Evolutionary conservation across 257 asterid genomes (phyloP).

Genomic region (Verbascum thapsus): DNA sequence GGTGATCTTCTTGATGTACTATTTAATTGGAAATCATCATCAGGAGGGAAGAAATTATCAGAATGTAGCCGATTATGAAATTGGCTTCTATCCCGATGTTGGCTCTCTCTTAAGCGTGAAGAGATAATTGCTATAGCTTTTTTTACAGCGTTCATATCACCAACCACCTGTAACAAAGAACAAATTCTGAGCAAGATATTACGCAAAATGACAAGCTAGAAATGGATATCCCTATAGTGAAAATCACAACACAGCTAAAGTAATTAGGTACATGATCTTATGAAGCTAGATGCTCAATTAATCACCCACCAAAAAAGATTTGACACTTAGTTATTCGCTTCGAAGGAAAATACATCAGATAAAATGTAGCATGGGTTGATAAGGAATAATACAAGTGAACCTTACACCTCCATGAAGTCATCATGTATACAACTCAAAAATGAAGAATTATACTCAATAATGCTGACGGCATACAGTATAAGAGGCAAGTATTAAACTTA

Average conservation of each 20-base stretch:
- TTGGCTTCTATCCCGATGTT: constrained; percentile 81
- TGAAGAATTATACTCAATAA: constrained; percentile 5
- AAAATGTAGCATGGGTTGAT: no score
- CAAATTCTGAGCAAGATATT: constrained; percentile 18
- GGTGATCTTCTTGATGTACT: constrained; percentile 47
- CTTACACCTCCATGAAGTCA: constrained; percentile 24
- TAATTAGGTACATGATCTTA: constrained; percentile 21
- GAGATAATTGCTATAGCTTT: constrained; percentile 71
- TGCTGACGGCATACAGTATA: constrained; percentile 12
- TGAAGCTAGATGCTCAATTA: not conserved
- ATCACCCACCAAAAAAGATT: constrained; percentile 16
- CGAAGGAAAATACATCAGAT: no score
- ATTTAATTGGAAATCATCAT: constrained; percentile 58
- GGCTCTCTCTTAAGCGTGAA: constrained; percentile 88
- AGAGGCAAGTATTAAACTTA: constrained; percentile 19
- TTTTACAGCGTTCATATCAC: constrained; percentile 76
- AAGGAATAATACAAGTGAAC: constrained; percentile 5
- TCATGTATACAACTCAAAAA: constrained; percentile 14
- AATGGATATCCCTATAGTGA: constrained; percentile 12
- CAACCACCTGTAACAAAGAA: constrained; percentile 63
- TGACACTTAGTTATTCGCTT: no score
- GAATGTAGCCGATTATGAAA: constrained; percentile 59
- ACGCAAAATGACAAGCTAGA: constrained; percentile 1
- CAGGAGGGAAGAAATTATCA: constrained; percentile 56
- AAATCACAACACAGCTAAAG: constrained; percentile 5